Percentiles rank a stretch among this genome's conserved stretches.
Evolutionary conservation across 768 basidiomycete species (phyloP).

Genomic region (Naganishia antarctica): DNA sequence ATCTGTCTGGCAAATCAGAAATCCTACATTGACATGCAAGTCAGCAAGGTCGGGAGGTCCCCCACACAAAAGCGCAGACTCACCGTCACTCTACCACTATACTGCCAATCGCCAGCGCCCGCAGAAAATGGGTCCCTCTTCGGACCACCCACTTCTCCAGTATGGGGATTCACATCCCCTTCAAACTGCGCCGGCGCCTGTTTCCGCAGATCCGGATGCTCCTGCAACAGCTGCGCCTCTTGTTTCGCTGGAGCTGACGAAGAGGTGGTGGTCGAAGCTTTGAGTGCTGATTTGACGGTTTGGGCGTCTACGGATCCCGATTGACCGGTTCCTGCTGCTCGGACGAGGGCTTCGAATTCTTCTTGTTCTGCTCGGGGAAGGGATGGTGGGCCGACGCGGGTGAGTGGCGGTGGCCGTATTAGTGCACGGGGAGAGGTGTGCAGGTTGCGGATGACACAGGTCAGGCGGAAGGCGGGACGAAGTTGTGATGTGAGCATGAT

Average conservation of each 20-base stretch:
- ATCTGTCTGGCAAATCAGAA: too few relatives aligned
- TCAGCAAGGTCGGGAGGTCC: too few relatives aligned
- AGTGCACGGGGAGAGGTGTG: neutral
- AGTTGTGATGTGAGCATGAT: neutral
- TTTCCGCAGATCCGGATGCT: constrained; percentile 42
- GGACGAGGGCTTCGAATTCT: constrained; percentile 44
- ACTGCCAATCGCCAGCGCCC: constrained; percentile 46
- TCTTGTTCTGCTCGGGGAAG: constrained; percentile 43
- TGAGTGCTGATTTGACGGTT: constrained; percentile 24
- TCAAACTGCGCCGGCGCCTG: constrained; percentile 43
- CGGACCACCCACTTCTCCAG: constrained; percentile 46
- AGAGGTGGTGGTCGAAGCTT: constrained; percentile 7
- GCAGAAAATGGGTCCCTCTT: constrained; percentile 47
- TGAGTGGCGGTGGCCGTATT: constrained; percentile 27
- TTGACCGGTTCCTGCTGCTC: constrained; percentile 32
- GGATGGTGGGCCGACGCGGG: constrained; percentile 40
- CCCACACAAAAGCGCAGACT: too few relatives aligned
- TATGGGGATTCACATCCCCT: constrained; percentile 45
- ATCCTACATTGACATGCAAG: too few relatives aligned
- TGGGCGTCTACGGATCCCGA: constrained; percentile 28
- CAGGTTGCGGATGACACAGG: neutral
- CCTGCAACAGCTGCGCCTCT: neutral
- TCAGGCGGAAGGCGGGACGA: neutral
- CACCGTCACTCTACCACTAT: constrained; percentile 45
- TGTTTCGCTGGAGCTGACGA: constrained; percentile 17